Evolutionary conservation across 208 protist genomes (phyloP).

Genomic region (Naegleria gruberi): DNA sequence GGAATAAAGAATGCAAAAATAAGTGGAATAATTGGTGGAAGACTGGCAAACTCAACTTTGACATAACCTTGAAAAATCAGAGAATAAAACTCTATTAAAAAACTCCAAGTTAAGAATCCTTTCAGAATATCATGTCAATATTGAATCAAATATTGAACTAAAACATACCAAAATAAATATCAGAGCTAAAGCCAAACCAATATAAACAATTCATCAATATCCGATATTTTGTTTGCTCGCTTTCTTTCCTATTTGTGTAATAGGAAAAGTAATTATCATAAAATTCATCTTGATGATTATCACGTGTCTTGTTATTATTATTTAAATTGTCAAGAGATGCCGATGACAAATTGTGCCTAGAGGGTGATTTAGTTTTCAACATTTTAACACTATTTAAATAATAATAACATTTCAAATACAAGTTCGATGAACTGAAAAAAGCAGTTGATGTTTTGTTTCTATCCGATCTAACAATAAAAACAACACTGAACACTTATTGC

Average conservation of each 20-base stretch:
- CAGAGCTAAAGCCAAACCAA: not conserved
- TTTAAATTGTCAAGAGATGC: not conserved
- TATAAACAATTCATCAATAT: not conserved
- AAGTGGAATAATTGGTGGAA: not conserved
- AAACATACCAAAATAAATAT: not conserved
- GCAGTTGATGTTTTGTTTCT: no score
- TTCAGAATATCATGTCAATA: not conserved
- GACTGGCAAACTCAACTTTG: not conserved
- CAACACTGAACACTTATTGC: no score
- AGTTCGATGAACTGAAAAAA: no score
- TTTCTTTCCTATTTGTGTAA: not conserved
- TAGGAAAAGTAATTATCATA: not conserved
- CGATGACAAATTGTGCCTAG: not conserved
- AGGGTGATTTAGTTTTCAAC: no score
- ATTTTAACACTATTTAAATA: no score
- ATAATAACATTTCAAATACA: no score
- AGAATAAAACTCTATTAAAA: not conserved
- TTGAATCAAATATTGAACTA: not conserved
- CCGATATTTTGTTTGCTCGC: not conserved
- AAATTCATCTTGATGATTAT: not conserved
- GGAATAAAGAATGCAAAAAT: not conserved
- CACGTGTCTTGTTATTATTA: no score
- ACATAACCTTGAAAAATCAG: not conserved
- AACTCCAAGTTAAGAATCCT: not conserved
- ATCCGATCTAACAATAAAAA: no score